Evolutionary conservation across 345 rosid species (phyloP).

Genomic region (Camelina neglecta): DNA sequence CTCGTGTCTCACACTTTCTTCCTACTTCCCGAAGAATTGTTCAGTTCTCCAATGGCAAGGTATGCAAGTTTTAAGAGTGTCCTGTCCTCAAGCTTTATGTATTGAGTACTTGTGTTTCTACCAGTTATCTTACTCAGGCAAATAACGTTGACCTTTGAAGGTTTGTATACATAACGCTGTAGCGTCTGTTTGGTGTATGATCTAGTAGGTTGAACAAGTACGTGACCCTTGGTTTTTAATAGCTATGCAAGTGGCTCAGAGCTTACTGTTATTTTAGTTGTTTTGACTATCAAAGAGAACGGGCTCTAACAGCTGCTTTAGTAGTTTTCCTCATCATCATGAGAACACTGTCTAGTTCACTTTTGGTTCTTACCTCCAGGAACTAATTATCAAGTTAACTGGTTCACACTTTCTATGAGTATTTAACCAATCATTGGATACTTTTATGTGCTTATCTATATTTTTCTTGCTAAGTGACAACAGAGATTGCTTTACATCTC

Average conservation of each 20-base stretch:
- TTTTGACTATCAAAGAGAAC: constrained; percentile 8
- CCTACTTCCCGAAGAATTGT: constrained; percentile 95
- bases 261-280: constrained; percentile 5
- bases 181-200: background rate
- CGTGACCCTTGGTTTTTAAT: background rate
- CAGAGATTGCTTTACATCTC: background rate
- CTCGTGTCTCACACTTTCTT: constrained; percentile 74
- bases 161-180: constrained; percentile 1
- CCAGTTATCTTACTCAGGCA: constrained; percentile 1
- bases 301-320: background rate
- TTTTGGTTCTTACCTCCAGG: constrained; percentile 3
- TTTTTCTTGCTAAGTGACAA: constrained; percentile 1
- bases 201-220: constrained; percentile 20
- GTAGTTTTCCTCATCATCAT: background rate
- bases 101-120: background rate
- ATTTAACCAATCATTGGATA: constrained; percentile 7
- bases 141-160: constrained; percentile 13
- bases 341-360: constrained; percentile 10
- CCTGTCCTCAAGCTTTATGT: constrained; percentile 3
- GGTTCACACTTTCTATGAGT: constrained; percentile 19
- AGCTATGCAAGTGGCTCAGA: constrained; percentile 14
- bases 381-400: constrained; percentile 19
- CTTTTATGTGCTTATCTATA: constrained; percentile 18
- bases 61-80: constrained; percentile 37
- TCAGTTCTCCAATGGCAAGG: constrained; percentile 97